Evolutionary conservation across 176 grass and related monocot genomes (phyloP).

Genomic region (Avena sativa): DNA sequence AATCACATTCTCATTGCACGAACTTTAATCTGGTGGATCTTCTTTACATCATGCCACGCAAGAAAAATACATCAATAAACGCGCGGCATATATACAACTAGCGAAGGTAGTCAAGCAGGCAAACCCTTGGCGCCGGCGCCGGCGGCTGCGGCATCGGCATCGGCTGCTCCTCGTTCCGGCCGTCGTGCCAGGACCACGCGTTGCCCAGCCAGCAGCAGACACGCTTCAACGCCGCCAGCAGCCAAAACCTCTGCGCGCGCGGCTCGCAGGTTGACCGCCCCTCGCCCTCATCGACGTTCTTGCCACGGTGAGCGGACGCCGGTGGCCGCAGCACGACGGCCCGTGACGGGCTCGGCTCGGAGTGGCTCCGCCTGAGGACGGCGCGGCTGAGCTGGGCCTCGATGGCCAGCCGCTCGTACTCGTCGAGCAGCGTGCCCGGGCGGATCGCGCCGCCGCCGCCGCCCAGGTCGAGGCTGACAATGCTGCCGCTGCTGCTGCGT

Average conservation of each 20-base stretch:
- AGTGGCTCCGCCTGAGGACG: constrained; percentile 62
- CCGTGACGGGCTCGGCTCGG: constrained; percentile 53
- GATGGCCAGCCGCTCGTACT: constrained; percentile 57
- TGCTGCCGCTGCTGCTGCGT: neutral
- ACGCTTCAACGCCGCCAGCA: constrained; percentile 37
- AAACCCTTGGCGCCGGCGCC: neutral
- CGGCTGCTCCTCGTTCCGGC: neutral
- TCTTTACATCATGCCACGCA: neutral
- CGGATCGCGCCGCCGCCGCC: constrained; percentile 5
- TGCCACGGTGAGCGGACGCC: neutral
- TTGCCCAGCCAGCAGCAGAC: constrained; percentile 5
- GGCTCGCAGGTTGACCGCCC: no score
- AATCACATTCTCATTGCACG: neutral
- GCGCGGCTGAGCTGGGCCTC: constrained; percentile 54
- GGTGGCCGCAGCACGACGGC: neutral
- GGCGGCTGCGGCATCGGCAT: neutral
- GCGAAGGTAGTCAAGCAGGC: constrained; percentile 21
- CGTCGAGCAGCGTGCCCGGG: constrained; percentile 52
- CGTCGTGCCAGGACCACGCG: neutral
- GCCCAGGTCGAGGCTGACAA: constrained; percentile 40
- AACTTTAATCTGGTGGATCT: neutral
- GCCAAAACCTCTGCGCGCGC: neutral
- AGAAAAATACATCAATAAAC: no score
- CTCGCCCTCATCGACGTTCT: neutral
- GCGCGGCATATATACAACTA: neutral